phyloP scores from a whole-genome alignment of 495 filamentous ascomycete species.

The Thermothielavioides terrestris region DNA sequence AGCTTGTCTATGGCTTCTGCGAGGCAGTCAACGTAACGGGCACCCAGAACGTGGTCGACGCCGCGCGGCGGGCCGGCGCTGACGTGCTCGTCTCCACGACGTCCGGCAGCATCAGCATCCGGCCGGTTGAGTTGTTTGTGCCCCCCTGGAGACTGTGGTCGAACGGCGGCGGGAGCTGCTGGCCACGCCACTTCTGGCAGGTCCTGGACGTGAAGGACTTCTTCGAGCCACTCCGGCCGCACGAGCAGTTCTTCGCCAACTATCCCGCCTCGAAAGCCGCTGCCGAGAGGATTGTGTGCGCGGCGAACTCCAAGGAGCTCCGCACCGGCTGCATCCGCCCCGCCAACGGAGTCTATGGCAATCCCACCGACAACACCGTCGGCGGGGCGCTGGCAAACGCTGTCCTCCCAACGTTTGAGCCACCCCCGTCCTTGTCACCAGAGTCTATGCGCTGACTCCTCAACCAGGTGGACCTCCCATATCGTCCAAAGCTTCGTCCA shows the following conservation, averaged over 20 bases:
- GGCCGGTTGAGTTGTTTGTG: constrained; percentile 40
- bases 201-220: constrained; percentile 39
- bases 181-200: constrained; percentile 39
- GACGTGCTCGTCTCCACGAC: constrained; percentile 53
- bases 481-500: constrained; percentile 51
- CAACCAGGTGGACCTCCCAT: constrained; percentile 40
- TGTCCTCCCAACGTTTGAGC: constrained; percentile 40
- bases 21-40: constrained; percentile 49
- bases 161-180: no score
- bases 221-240: constrained; percentile 30
- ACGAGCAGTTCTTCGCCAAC: constrained; percentile 49
- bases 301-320: constrained; percentile 35
- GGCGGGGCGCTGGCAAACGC: constrained; percentile 31
- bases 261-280: constrained; percentile 48
- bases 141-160: constrained; percentile 37
- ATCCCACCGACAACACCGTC: constrained; percentile 45
- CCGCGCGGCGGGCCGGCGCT: constrained; percentile 40
- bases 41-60: constrained; percentile 49
- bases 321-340: constrained; percentile 51
- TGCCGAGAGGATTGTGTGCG: constrained; percentile 45
- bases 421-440: background rate
- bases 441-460: background rate
- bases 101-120: constrained; percentile 45
- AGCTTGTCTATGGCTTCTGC: constrained; percentile 28
- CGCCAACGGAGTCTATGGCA: constrained; percentile 51